Conservation (phyloP, 345 rosid genomes). For the Limnanthes douglasii region DNA sequence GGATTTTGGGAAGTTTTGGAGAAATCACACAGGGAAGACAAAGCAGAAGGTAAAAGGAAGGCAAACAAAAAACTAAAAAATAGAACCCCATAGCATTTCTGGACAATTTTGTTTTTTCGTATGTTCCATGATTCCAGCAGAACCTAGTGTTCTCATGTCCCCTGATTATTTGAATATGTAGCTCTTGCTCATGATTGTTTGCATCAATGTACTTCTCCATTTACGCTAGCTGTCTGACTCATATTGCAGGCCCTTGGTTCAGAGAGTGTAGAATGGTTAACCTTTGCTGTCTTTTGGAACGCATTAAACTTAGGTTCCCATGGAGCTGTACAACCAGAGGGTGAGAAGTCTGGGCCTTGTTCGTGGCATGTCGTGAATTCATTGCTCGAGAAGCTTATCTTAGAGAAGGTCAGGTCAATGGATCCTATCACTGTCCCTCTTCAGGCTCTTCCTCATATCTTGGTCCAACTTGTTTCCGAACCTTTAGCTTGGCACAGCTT, state of each 20-base stretch:
- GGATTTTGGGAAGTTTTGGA: too few relatives aligned
- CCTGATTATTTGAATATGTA: too few relatives aligned
- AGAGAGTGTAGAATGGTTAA: slow-evolving; percentile 59
- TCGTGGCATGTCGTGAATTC: slow-evolving; percentile 39
- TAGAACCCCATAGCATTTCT: slow-evolving; percentile 12
- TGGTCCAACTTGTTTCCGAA: slow-evolving; percentile 65
- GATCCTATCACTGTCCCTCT: slow-evolving; percentile 30
- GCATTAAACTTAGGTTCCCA: slow-evolving; percentile 66
- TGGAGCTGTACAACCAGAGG: slow-evolving; percentile 21
- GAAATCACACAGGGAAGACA: too few relatives aligned
- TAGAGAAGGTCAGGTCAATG: slow-evolving; percentile 31
- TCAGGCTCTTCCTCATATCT: slow-evolving; percentile 24
- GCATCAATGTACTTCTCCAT: too few relatives aligned
- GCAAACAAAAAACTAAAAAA: too few relatives aligned
- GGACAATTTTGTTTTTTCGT: slow-evolving; percentile 2
- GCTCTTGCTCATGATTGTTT: too few relatives aligned
- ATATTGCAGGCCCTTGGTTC: slow-evolving; percentile 78
- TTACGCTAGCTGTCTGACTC: too few relatives aligned
- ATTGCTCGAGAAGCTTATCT: slow-evolving; percentile 35
- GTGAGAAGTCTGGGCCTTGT: slow-evolving; percentile 10
- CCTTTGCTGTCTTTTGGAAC: slow-evolving; percentile 64
- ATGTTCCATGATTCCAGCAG: not conserved
- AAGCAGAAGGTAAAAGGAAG: too few relatives aligned
- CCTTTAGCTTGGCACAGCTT: slow-evolving; percentile 87
- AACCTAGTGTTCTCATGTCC: too few relatives aligned